Percentiles rank a stretch among this genome's conserved stretches.
Conservation (phyloP, 306 rosid genomes). For the Pyrus communis region DNA sequence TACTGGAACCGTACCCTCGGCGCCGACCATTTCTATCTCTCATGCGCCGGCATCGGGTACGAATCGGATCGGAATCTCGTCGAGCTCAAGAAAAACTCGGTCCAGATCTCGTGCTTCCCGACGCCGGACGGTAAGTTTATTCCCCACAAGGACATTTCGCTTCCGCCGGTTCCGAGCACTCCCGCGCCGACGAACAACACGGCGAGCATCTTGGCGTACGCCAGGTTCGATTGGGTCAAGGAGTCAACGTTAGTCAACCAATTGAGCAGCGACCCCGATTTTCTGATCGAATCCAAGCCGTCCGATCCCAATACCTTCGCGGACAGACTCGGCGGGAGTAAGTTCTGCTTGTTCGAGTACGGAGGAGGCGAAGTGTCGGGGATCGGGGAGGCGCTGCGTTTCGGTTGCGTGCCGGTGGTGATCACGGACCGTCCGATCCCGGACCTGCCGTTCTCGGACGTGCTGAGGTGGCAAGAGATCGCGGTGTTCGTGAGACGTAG, state of each 20-base stretch:
- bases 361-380: constrained; percentile 24
- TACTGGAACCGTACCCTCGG: constrained; percentile 86
- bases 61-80: constrained; percentile 45
- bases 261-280: constrained; percentile 21
- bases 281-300: constrained; percentile 32
- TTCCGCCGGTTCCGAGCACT: constrained; percentile 21
- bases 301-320: constrained; percentile 11
- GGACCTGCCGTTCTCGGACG: constrained; percentile 67
- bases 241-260: constrained; percentile 12
- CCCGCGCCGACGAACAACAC: constrained; percentile 10
- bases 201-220: constrained; percentile 20
- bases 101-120: constrained; percentile 65
- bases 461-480: constrained; percentile 64
- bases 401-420: constrained; percentile 60
- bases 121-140: constrained; percentile 23
- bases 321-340: constrained; percentile 16
- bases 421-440: constrained; percentile 35
- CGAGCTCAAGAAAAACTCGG: constrained; percentile 60
- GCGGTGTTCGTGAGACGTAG: constrained; percentile 31
- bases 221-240: constrained; percentile 6
- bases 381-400: constrained; percentile 50
- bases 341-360: constrained; percentile 49
- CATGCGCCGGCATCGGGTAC: constrained; percentile 30
- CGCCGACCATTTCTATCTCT: constrained; percentile 66
- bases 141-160: constrained; percentile 64